phyloP scores from a whole-genome alignment of 495 filamentous ascomycete genomes.

The Hypoxylon rickii region DNA sequence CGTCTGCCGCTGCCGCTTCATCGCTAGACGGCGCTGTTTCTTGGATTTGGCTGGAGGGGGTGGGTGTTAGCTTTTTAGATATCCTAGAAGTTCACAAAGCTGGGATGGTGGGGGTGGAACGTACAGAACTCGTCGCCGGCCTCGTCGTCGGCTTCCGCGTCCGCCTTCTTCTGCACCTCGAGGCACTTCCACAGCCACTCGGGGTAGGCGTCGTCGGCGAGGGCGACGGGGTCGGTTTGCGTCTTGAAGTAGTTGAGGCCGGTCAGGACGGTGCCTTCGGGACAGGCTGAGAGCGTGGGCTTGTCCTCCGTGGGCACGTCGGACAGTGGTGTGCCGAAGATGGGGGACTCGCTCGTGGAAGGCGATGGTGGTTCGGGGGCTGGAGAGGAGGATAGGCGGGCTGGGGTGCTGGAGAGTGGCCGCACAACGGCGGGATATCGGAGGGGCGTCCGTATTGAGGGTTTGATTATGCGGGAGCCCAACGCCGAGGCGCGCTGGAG shows the following conservation, averaged over 20 bases:
- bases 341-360: conserved; percentile 24
- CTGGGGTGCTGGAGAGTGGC: conserved; percentile 40
- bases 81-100: neutral
- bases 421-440: conserved; percentile 20
- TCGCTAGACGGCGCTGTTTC: conserved; percentile 71
- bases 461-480: conserved; percentile 16
- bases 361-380: conserved; percentile 30
- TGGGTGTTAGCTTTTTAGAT: neutral
- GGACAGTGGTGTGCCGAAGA: conserved; percentile 24
- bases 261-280: conserved; percentile 71
- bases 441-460: conserved; percentile 1
- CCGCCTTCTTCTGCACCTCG: conserved; percentile 55
- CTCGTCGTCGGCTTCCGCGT: conserved; percentile 43
- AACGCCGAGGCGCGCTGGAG: conserved; percentile 45
- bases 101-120: conserved; percentile 36
- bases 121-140: conserved; percentile 75
- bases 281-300: conserved; percentile 48
- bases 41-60: conserved; percentile 70
- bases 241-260: conserved; percentile 89
- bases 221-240: conserved; percentile 69
- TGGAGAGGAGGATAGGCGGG: conserved; percentile 35
- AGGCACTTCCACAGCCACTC: conserved; percentile 87
- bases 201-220: conserved; percentile 85
- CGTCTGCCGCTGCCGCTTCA: conserved; percentile 63
- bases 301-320: conserved; percentile 23